Percentiles rank a stretch among this genome's conserved stretches.
Conservation (phyloP, 2,329 filamentous ascomycete species). For the Diaporthe citrichinensis region DNA sequence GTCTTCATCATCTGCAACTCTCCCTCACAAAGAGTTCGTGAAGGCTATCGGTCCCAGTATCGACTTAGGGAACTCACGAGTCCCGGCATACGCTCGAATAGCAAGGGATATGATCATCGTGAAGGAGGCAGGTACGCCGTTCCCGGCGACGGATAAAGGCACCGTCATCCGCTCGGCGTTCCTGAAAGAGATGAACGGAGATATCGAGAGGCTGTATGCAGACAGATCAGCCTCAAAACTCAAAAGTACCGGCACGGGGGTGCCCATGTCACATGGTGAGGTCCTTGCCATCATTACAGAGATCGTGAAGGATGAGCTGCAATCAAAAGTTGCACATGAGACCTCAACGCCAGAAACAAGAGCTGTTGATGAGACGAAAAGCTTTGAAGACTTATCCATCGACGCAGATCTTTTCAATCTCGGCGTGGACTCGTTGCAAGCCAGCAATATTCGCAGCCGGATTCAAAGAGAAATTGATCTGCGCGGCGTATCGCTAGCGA, state of each 20-base stretch:
- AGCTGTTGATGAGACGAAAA: not conserved
- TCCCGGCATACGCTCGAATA: conserved; percentile 25
- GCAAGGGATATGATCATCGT: conserved; percentile 27
- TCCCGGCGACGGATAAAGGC: conserved; percentile 16
- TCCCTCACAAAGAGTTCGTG: not conserved
- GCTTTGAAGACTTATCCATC: not conserved
- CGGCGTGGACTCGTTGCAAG: conserved; percentile 23
- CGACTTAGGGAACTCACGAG: conserved; percentile 25
- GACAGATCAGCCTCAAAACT: not conserved
- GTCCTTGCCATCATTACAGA: not conserved
- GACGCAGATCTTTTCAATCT: conserved; percentile 26
- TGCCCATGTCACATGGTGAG: not conserved
- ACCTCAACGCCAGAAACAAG: not conserved
- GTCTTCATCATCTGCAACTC: not conserved
- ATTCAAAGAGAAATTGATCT: conserved; percentile 21
- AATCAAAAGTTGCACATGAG: not conserved
- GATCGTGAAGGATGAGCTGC: conserved; percentile 9
- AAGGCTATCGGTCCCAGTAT: not conserved
- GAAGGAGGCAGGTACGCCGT: conserved; percentile 19
- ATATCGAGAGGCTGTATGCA: conserved; percentile 14
- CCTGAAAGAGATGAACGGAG: not conserved
- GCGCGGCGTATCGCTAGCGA: not conserved
- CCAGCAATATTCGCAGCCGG: conserved; percentile 28
- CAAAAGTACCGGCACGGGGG: too few species aligned
- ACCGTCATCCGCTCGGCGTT: conserved; percentile 27